Base-by-base conservation (phyloP, 257 asterid species). In the Solanum tarijense region DNA sequence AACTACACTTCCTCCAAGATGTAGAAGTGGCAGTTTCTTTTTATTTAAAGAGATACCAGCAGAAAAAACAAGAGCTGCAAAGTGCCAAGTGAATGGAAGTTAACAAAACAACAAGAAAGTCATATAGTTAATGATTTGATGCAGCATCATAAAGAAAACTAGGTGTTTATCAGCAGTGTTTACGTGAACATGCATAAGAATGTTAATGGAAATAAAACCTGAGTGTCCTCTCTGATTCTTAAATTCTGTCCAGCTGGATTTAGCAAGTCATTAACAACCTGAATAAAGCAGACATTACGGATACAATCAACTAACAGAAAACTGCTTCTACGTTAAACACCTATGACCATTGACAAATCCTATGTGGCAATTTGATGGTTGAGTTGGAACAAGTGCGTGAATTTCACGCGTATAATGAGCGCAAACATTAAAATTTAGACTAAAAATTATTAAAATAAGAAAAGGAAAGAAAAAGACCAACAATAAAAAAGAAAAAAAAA, bases 201-300 rank as follows among this genome's bases (percentile, higher is more conserved):
- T 81, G 18, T 81, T 46, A 81, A 81, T 46, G 85, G 85, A 46
- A 79, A 46, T 27, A 16, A 89, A 87, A 97, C 99, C 98, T 97
- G 99, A 48, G 95, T 72, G 34, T 97, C 99, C 91, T 97, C 99
- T 92, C 99, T 93, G 81, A 97, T 94, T 91, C 98, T 93, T 92
- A 97, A 89, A 92, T 97, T 97, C 89, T 97, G 99, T 83, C 99
- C 99, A 89, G 99, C 98, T 87, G 99, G 99, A 94, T 97, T 97
- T 90, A 97, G 92, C 91, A 97, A 94, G 92, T 97, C 99, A 92
- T 97, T 97, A 84, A 97, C 97, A 89, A 97, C 99, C 99, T 96
- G 97, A 87, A 62, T 29, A 81, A 60, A 48, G 68, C 68, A 81
- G 65, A 79, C 36, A 3, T 79, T 46, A 46, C n/a, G 4, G 68